These are phyloP conservation scores for Eucalyptus polybractea DNA, from an alignment of 345 rosid genomes.

Conservation along the genomic window DNA sequence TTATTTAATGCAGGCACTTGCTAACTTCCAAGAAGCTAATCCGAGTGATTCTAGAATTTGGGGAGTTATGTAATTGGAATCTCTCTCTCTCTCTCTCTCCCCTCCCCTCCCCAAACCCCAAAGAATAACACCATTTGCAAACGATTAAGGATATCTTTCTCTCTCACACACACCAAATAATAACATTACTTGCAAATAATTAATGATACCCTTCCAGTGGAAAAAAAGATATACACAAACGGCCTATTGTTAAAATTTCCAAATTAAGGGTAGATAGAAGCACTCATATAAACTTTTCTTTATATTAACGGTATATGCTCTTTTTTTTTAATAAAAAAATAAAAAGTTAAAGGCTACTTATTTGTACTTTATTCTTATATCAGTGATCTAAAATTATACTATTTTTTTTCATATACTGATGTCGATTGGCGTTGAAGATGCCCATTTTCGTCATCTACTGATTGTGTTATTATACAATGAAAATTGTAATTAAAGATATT, in stretches of 20 bases:
- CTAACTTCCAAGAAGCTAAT: background rate
- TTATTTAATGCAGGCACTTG: background rate
- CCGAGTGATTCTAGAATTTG: background rate
- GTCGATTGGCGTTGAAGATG: background rate
- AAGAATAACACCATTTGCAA: background rate
- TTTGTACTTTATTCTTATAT: background rate
- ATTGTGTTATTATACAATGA: background rate
- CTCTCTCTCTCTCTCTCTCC: background rate
- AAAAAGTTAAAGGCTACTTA: background rate
- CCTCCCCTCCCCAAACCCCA: background rate
- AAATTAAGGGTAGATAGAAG: background rate
- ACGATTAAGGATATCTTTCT: background rate
- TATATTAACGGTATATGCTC: background rate
- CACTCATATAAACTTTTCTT: background rate
- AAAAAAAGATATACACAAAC: background rate
- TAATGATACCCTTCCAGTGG: background rate
- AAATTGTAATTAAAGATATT: background rate
- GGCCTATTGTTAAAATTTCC: background rate
- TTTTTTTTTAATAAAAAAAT: background rate
- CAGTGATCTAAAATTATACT: background rate
- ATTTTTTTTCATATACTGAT: background rate
- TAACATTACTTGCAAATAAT: background rate
- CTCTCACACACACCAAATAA: background rate
- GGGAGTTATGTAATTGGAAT: background rate
- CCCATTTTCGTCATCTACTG: background rate